A percentile compares a stretch with the other conserved stretches of the same genome.
Evolutionary conservation across 345 rosid species (phyloP).

Genomic region (Gossypium arboreum): DNA sequence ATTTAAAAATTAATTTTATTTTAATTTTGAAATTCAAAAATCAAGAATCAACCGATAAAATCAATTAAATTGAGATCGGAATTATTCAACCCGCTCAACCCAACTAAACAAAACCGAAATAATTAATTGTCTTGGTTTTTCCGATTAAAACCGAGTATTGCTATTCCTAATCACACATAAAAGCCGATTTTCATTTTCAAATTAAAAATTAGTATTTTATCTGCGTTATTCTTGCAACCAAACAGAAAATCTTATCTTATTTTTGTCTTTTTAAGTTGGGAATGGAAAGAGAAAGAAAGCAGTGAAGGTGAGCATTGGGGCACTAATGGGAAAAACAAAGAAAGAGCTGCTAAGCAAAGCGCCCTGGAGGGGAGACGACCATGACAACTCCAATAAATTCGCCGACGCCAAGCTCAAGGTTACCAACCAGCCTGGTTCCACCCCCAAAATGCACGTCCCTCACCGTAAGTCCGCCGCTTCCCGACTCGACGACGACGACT

Average conservation of each 20-base stretch:
- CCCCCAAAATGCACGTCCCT: conserved; percentile 80
- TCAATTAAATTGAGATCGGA: too few species aligned
- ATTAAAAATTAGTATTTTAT: too few species aligned
- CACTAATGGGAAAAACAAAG: conserved; percentile 43
- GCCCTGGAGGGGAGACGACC: conserved; percentile 87
- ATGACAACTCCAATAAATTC: conserved; percentile 53
- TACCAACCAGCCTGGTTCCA: conserved; percentile 64
- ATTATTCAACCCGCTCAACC: too few species aligned
- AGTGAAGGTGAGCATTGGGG: neutral
- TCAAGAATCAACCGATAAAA: too few species aligned
- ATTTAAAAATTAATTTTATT: too few species aligned
- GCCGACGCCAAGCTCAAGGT: conserved; percentile 74
- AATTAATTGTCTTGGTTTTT: too few species aligned
- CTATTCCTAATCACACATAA: too few species aligned
- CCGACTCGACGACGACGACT: conserved; percentile 26
- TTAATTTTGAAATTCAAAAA: too few species aligned
- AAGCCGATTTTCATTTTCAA: too few species aligned
- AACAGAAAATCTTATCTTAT: conserved; percentile 7
- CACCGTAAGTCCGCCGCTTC: conserved; percentile 32
- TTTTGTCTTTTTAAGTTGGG: neutral
- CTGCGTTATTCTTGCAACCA: neutral
- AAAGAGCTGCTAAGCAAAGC: conserved; percentile 72
- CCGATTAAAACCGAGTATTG: too few species aligned
- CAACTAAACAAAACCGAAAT: too few species aligned
- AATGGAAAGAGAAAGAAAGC: neutral